Evolutionary conservation across 345 rosid genomes (phyloP).

Genomic region (Lumnitzera littorea): DNA sequence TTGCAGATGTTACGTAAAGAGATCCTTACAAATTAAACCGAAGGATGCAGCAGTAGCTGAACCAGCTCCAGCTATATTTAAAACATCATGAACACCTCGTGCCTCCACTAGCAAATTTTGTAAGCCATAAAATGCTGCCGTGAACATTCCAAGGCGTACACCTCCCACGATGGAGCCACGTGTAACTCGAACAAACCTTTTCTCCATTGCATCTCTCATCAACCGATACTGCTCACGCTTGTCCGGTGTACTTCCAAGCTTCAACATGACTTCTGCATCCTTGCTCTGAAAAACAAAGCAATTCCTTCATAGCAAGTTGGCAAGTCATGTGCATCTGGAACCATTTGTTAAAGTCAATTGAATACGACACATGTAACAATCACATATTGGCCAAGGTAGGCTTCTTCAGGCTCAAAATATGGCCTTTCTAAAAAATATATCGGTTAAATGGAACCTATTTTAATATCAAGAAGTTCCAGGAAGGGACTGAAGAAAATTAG

Average conservation of each 20-base stretch:
- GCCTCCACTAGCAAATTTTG: conserved; percentile 80
- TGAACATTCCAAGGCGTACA: conserved; percentile 85
- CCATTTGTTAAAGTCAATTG: no score
- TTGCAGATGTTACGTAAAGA: neutral
- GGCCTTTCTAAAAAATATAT: no score
- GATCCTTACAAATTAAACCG: conserved; percentile 63
- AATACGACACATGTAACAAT: no score
- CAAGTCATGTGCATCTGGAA: no score
- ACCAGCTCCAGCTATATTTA: conserved; percentile 82
- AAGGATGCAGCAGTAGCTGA: conserved; percentile 91
- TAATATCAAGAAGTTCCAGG: no score
- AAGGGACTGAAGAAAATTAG: no score
- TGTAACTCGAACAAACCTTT: conserved; percentile 73
- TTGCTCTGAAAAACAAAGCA: conserved; percentile 48
- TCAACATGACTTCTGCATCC: conserved; percentile 93
- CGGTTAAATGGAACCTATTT: no score
- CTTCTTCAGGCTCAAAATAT: no score
- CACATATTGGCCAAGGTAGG: no score
- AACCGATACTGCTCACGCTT: conserved; percentile 78
- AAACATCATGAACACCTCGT: conserved; percentile 71
- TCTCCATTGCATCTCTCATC: conserved; percentile 97
- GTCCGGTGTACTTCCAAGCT: conserved; percentile 90
- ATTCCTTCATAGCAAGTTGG: neutral
- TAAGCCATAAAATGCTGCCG: conserved; percentile 69
- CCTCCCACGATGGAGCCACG: conserved; percentile 92